phyloP scores from a whole-genome alignment of 2,329 filamentous ascomycete genomes.

The Xylaria sp. region DNA sequence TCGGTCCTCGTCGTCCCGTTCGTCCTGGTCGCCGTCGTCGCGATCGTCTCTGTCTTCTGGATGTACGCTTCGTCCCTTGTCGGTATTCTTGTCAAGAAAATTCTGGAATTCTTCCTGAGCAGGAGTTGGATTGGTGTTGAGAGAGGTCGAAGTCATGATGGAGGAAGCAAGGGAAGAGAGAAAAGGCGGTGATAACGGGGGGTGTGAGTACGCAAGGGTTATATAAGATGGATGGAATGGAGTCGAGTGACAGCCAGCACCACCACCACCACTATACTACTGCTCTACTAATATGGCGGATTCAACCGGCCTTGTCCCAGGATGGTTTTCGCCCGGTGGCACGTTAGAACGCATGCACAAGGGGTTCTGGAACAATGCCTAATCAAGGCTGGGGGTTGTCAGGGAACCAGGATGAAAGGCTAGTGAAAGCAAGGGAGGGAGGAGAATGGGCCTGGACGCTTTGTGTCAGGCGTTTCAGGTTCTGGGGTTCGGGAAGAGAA shows the following conservation, averaged over 20 bases:
- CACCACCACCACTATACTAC: background rate
- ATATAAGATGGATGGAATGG: conserved; percentile 29
- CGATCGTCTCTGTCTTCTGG: conserved; percentile 67
- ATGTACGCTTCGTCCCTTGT: conserved; percentile 57
- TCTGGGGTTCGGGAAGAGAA: background rate
- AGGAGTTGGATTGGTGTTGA: conserved; percentile 58
- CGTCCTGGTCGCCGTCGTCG: conserved; percentile 57
- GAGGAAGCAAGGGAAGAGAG: conserved; percentile 19
- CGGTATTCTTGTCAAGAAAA: conserved; percentile 67
- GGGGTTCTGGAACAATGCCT: conserved; percentile 47
- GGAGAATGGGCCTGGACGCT: conserved; percentile 18
- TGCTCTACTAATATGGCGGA: conserved; percentile 23
- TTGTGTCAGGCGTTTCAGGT: conserved; percentile 37
- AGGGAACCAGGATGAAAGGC: conserved; percentile 12
- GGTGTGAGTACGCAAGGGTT: conserved; percentile 29
- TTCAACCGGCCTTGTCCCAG: conserved; percentile 18
- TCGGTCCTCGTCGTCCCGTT: conserved; percentile 66
- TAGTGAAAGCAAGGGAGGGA: conserved; percentile 1
- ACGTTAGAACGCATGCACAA: conserved; percentile 16
- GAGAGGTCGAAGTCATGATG: conserved; percentile 58
- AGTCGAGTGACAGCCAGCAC: conserved; percentile 13
- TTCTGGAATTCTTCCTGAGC: conserved; percentile 75
- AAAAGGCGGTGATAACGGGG: conserved; percentile 17
- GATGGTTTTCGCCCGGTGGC: conserved; percentile 20
- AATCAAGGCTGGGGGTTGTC: conserved; percentile 37